phyloP scores from a whole-genome alignment of 2,329 filamentous ascomycete species.

The Rhinocladiella mackenziei region DNA sequence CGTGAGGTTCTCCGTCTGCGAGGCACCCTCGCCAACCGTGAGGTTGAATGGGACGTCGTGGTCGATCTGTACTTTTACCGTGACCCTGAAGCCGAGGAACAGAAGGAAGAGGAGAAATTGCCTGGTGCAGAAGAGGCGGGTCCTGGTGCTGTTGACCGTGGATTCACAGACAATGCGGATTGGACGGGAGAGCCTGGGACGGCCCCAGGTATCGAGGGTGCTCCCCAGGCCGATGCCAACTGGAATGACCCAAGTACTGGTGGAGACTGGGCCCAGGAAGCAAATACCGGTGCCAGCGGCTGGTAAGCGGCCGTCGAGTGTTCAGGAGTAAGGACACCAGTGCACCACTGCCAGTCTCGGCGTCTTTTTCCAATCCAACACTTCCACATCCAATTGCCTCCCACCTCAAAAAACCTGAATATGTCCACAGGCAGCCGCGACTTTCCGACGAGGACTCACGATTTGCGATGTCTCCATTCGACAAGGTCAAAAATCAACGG shows the following conservation, averaged over 20 bases:
- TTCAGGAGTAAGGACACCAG: no score
- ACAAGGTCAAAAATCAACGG: conserved; percentile 46
- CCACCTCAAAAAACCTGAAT: background rate
- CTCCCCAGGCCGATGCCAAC: conserved; percentile 53
- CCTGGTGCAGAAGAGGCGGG: conserved; percentile 81
- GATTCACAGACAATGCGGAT: conserved; percentile 84
- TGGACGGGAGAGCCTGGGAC: conserved; percentile 61
- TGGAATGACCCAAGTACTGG: conserved; percentile 55
- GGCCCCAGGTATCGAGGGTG: conserved; percentile 63
- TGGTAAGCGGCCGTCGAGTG: conserved; percentile 31
- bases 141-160: conserved; percentile 70
- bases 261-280: conserved; percentile 45
- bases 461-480: background rate
- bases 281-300: conserved; percentile 34
- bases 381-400: no score
- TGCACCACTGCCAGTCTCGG: no score
- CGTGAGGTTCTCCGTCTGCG: conserved; percentile 99
- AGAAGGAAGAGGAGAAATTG: conserved; percentile 88
- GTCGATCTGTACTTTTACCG: conserved; percentile 99
- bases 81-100: conserved; percentile 98
- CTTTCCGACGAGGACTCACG: conserved; percentile 15
- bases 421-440: no score
- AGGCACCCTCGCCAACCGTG: conserved; percentile 91
- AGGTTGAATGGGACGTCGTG: conserved; percentile 98
- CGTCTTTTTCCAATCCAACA: no score